Conservation (phyloP, 1,139 yeast genomes). For the Magnusiomyces tetraspermus region DNA sequence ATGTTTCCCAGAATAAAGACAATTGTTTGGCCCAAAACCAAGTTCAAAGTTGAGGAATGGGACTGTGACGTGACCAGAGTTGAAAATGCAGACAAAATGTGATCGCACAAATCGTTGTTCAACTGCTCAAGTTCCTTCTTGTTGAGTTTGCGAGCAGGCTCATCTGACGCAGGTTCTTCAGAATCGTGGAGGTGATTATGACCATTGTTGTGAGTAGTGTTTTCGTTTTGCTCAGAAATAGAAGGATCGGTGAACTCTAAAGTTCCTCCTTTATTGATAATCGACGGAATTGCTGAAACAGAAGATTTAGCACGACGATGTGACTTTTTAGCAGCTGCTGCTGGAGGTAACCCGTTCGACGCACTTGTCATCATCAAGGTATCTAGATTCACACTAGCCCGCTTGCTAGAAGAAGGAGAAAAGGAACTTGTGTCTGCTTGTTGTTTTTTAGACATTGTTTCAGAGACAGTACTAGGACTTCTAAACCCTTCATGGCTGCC, state of each 20-base stretch:
- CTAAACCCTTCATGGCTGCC: background rate
- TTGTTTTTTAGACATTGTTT: background rate
- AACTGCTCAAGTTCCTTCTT: conserved; percentile 3
- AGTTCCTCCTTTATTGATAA: background rate
- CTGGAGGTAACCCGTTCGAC: background rate
- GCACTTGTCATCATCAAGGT: too few species aligned
- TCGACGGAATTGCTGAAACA: background rate
- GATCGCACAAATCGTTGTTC: conserved; percentile 2
- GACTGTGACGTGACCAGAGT: background rate
- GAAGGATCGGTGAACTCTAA: background rate
- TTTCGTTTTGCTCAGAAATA: background rate
- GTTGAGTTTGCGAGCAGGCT: conserved; percentile 2
- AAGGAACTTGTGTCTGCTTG: too few species aligned
- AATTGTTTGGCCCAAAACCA: conserved; percentile 13
- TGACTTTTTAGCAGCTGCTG: background rate
- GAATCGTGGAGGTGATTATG: background rate
- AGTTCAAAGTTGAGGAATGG: background rate
- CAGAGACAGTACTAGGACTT: background rate
- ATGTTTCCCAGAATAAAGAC: conserved; percentile 10
- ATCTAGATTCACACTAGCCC: too few species aligned
- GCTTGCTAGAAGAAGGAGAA: too few species aligned
- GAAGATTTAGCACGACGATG: background rate
- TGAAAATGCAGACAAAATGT: background rate
- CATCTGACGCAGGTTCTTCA: background rate
- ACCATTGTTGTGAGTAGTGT: too few species aligned